A percentile compares a stretch with the other conserved stretches of the same genome.
Conservation (phyloP, 2,329 filamentous ascomycete genomes). For the Fusarium piperis region DNA sequence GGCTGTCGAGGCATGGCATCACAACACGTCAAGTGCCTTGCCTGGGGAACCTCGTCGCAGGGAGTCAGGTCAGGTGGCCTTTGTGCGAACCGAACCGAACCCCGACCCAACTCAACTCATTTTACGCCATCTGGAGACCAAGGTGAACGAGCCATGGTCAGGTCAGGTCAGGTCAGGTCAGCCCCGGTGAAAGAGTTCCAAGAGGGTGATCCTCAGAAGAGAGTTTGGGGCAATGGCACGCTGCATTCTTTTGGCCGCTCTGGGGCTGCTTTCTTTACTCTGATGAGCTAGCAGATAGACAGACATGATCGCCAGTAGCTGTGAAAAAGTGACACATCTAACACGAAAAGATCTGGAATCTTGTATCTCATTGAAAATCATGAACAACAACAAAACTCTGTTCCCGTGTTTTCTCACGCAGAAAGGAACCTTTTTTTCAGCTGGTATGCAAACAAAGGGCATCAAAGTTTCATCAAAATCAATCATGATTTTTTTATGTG, state of each 20-base stretch:
- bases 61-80: conserved; percentile 10
- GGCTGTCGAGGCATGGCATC: background rate
- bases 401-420: too few species aligned
- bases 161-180: conserved; percentile 6
- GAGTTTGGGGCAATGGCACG: background rate
- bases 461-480: background rate
- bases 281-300: background rate
- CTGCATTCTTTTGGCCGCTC: background rate
- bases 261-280: too few species aligned
- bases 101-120: background rate
- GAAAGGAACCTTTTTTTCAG: background rate
- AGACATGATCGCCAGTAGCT: background rate
- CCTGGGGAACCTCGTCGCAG: conserved; percentile 2
- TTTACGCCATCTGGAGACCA: background rate
- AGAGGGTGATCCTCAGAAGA: background rate
- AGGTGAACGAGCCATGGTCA: background rate
- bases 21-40: background rate
- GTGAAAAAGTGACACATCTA: background rate
- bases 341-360: conserved; percentile 2
- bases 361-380: background rate
- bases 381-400: background rate
- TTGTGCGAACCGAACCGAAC: conserved; percentile 14
- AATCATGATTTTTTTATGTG: background rate
- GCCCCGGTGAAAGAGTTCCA: conserved; percentile 16
- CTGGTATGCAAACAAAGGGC: conserved; percentile 1